Base-by-base conservation (phyloP, 169 alveolate genomes). In the Plasmodium malariae region DNA sequence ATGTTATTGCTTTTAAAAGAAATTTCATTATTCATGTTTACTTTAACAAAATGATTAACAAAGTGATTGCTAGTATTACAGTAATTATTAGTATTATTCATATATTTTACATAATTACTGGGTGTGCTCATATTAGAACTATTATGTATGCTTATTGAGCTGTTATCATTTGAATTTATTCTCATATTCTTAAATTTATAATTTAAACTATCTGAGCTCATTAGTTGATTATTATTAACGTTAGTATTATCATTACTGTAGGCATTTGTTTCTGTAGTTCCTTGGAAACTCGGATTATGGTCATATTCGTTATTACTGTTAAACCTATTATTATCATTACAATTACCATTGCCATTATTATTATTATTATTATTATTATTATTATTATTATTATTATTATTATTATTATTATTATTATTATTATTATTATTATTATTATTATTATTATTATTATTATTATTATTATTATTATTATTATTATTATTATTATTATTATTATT, bases 21-120 rank as follows among this genome's bases (percentile, higher is more conserved):
- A 63, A 21, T 62, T 43, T 60, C 55, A 12, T 51, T 48, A 36
- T 62, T 54, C 28, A 43, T 62, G 34, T 43, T 65, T 36, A n/a
- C 26, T 24, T 74, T 67, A 21, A 49, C 34, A 21, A 36, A 49
- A 40, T 36, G 14, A 24, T 40, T 51, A 51, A 17, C 51, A 21
- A 28, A 21, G 40, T 57, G 30, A 12, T 60, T 71, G 0, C 12
- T 19, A 6, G 51, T 71, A 26, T 51, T 24, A 24, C 28, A 59
- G 32, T 24, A 40, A 68, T 68, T 26, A 59, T 40, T 74, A 49
- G 55, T 51, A 51, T 49, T 74, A 59, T 40, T 36, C 30, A 21
- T 40, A 34, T 21, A n/a, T 11, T 30, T 24, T 30, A 55, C 2
- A 21, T 49, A 5, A 1, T 17, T 14, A 40, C 26, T 12, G 45